Base-by-base conservation (phyloP, 2,329 filamentous ascomycete genomes). In the Colletotrichum sp. region DNA sequence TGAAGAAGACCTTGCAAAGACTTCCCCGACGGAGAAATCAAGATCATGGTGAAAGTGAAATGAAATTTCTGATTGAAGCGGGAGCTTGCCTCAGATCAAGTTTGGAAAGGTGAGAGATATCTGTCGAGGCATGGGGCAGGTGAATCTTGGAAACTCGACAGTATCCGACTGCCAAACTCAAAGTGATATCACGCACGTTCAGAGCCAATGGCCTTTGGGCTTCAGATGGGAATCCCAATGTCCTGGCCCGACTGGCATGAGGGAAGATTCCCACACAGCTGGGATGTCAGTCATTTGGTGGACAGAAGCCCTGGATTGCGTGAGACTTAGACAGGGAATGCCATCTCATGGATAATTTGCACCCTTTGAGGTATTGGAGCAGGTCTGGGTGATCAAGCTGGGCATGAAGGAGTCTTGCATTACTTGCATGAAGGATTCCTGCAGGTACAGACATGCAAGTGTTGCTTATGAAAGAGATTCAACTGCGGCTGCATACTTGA, bases 321-420 rank as follows among this genome's bases (percentile, higher is more conserved):
- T 2, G 43, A 2, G 18, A n/a, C 1, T 0, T 0, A 4, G 18
- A 12, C 18, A 1, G 18, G 4, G 18, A 21, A 21, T 7, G 1
- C 1, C 43, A 13, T 52, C 12, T n/a, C 10, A 2, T 21, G 4
- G n/a, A 7, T 0, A 21, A 12, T 52, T 52, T 21, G 39, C 39
- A n/a, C 4, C 39, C 2, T 52, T 52, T 21, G n/a, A 52, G n/a
- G 6, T 14, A 52, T 52, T 52, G 12, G 16, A 52, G n/a, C 10
- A 52, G 3, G n/a, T 24, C 43, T 52, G n/a, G 43, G n/a, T 52
- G n/a, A 21, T 52, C 6, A 13, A 52, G 0, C 43, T 21, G 6
- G 43, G n/a, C 3, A 7, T 52, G 43, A 52, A 21, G n/a, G 10
- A 21, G n/a, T 52, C 43, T 24, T 4, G 43, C n/a, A 13, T 1